phyloP scores from a whole-genome alignment of 2,329 filamentous ascomycete species.

The Colletotrichum salicis region DNA sequence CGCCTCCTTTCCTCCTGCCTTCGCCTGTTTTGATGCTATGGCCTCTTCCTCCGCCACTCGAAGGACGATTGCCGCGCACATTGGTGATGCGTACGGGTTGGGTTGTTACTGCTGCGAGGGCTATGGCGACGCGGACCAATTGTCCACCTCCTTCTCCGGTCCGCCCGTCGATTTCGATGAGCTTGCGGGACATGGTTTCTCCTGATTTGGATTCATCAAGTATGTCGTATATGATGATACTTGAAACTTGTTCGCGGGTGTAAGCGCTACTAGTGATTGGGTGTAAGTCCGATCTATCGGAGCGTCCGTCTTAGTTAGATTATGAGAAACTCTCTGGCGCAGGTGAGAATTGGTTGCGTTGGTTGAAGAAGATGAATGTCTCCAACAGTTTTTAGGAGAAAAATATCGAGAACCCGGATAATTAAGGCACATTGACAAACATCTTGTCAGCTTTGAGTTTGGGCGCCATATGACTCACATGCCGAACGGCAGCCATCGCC shows the following conservation, averaged over 20 bases:
- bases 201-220: background rate
- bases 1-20: constrained; percentile 16
- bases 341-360: background rate
- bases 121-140: constrained; percentile 66
- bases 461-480: background rate
- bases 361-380: background rate
- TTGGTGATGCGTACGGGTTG: constrained; percentile 64
- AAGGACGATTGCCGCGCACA: constrained; percentile 64
- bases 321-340: background rate
- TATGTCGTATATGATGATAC: background rate
- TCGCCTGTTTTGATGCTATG: constrained; percentile 35
- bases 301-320: background rate
- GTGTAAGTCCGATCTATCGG: background rate
- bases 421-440: background rate
- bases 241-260: background rate
- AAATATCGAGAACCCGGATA: background rate
- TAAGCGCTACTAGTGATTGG: background rate
- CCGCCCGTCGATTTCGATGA: constrained; percentile 64
- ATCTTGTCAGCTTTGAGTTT: background rate
- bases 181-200: constrained; percentile 37
- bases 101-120: constrained; percentile 65
- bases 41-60: constrained; percentile 44
- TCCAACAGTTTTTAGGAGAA: background rate
- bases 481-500: background rate
- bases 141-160: constrained; percentile 73